Conservation (phyloP, 345 rosid genomes). For the Lepidium aucheri region DNA sequence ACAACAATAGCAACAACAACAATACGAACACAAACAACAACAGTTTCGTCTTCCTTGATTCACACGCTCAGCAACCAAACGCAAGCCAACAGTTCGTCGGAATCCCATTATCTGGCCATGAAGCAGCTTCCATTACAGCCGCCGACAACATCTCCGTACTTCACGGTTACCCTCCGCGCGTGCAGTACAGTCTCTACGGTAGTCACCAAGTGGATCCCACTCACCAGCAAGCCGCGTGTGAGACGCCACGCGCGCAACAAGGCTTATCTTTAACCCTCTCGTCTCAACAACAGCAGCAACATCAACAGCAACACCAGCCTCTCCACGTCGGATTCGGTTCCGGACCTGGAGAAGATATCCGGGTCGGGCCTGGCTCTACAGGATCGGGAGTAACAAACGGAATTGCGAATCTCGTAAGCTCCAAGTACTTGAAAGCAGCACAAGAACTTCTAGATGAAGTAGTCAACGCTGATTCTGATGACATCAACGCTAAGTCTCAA, state of each 20-base stretch:
- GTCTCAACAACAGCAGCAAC: slow-evolving; percentile 62
- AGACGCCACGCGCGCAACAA: slow-evolving; percentile 60
- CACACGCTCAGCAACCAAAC: slow-evolving; percentile 42
- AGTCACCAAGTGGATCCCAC: slow-evolving; percentile 41
- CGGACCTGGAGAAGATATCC: slow-evolving; percentile 43
- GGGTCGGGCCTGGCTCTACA: slow-evolving; percentile 52
- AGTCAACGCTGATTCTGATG: slow-evolving; percentile 55
- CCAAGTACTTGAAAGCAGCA: slow-evolving; percentile 89
- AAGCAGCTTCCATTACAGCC: slow-evolving; percentile 36
- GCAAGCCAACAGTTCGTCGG: slow-evolving; percentile 75
- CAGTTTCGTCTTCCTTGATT: slow-evolving; percentile 30
- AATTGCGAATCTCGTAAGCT: slow-evolving; percentile 68
- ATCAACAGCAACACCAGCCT: slow-evolving; percentile 29
- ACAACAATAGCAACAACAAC: slow-evolving; percentile 11
- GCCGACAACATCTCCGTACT: slow-evolving; percentile 47
- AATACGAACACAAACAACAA: slow-evolving; percentile 44
- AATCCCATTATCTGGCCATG: slow-evolving; percentile 51
- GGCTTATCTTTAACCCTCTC: slow-evolving; percentile 84
- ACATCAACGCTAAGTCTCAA: slow-evolving; percentile 21
- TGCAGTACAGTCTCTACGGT: slow-evolving; percentile 64
- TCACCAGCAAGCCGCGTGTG: slow-evolving; percentile 50
- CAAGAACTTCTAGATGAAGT: slow-evolving; percentile 95
- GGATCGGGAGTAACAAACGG: slow-evolving; percentile 77
- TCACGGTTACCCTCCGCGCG: slow-evolving; percentile 77
- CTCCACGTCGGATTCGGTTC: slow-evolving; percentile 43